Evolutionary conservation across 139 green algal genomes (phyloP).

Genomic region (Asterochloris erici): DNA sequence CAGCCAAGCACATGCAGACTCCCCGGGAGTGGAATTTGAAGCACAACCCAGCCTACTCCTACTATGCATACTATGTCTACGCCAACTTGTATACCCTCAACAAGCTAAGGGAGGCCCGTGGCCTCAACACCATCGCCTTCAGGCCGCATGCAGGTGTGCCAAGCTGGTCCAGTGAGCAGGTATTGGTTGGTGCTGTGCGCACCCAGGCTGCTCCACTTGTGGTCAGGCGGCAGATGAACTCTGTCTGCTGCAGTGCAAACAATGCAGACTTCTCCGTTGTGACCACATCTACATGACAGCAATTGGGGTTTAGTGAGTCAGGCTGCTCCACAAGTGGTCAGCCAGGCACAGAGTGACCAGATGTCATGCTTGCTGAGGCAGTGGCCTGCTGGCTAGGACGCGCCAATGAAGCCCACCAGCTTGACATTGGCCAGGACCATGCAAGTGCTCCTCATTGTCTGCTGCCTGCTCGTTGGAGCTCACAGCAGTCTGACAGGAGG

Average conservation of each 20-base stretch:
- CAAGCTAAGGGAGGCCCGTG: conserved; percentile 84
- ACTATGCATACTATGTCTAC: conserved; percentile 98
- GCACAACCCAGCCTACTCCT: conserved; percentile 88
- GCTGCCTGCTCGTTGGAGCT: background rate
- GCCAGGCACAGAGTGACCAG: too few relatives aligned
- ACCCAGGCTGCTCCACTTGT: too few relatives aligned
- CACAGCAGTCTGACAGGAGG: background rate
- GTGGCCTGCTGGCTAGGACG: too few relatives aligned
- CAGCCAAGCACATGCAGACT: conserved; percentile 89
- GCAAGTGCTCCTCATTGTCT: background rate
- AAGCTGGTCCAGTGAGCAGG: background rate
- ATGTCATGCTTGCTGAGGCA: too few relatives aligned
- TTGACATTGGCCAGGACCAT: background rate
- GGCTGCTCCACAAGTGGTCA: too few relatives aligned
- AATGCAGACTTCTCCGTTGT: too few relatives aligned
- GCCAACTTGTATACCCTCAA: conserved; percentile 97
- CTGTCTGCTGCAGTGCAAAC: too few relatives aligned
- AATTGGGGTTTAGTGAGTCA: too few relatives aligned
- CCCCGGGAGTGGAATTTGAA: conserved; percentile 71
- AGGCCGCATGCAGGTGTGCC: conserved; percentile 67
- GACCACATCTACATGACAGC: too few relatives aligned
- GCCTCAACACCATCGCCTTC: conserved; percentile 91
- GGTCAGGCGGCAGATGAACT: too few relatives aligned
- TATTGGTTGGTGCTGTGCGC: too few relatives aligned
- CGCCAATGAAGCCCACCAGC: too few relatives aligned